These are phyloP conservation scores for Microdochium bolleyi DNA, from an alignment of 2,329 filamentous ascomycete species.

Conservation along the genomic window DNA sequence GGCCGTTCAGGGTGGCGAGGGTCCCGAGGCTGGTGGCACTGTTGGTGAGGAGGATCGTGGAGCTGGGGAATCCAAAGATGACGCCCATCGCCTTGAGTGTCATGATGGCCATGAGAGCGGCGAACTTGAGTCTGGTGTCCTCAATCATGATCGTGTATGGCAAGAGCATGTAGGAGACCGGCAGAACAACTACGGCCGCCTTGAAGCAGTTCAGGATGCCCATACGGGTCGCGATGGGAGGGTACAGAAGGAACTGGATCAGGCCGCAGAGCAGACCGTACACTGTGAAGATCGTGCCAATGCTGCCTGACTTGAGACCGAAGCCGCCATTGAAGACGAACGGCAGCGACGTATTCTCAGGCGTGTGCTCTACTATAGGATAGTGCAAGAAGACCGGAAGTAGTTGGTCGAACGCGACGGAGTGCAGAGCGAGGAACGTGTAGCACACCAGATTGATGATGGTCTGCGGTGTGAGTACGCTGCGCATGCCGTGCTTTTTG, in stretches of 20 bases:
- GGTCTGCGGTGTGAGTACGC: slow-evolving; percentile 66
- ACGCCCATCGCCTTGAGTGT: slow-evolving; percentile 65
- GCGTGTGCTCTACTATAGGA: slow-evolving; percentile 47
- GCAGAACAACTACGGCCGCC: slow-evolving; percentile 57
- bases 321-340: slow-evolving; percentile 82
- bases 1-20: slow-evolving; percentile 83
- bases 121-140: slow-evolving; percentile 39
- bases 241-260: slow-evolving; percentile 82
- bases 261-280: slow-evolving; percentile 75
- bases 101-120: slow-evolving; percentile 60
- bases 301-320: slow-evolving; percentile 61
- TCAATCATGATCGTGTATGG: slow-evolving; percentile 68
- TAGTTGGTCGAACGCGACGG: slow-evolving; percentile 77
- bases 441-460: slow-evolving; percentile 70
- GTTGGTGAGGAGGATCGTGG: slow-evolving; percentile 86
- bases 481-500: slow-evolving; percentile 13
- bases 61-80: slow-evolving; percentile 84
- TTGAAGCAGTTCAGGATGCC: slow-evolving; percentile 71
- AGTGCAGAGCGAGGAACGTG: slow-evolving; percentile 73
- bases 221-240: slow-evolving; percentile 61
- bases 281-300: slow-evolving; percentile 78
- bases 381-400: slow-evolving; percentile 86
- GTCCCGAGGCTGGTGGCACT: slow-evolving; percentile 67
- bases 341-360: slow-evolving; percentile 55
- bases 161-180: slow-evolving; percentile 70